Conservation (phyloP, 768 basidiomycete species). For the Boletus rex-veris region DNA sequence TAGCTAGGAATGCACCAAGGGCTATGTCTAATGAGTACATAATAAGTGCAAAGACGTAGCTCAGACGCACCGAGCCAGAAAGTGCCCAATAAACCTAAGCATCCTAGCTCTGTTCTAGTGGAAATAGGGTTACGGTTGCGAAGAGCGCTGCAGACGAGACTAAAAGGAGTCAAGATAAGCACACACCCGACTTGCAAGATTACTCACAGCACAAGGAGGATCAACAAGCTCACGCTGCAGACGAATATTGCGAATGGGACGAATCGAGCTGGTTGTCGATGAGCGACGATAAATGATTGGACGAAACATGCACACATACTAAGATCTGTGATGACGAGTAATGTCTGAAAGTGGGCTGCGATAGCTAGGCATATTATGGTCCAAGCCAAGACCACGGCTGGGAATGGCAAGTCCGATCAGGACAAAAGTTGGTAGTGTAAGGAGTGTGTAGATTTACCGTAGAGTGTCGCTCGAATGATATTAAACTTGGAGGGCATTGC, state of each 20-base stretch:
- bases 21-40: slow-evolving; percentile 40
- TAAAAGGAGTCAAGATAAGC: slow-evolving; percentile 24
- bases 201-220: slow-evolving; percentile 64
- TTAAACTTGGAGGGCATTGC: slow-evolving; percentile 73
- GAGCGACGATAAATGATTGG: background rate
- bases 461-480: slow-evolving; percentile 62
- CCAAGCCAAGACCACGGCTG: slow-evolving; percentile 68
- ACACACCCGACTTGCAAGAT: background rate
- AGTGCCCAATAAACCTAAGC: slow-evolving; percentile 64
- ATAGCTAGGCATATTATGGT: slow-evolving; percentile 77
- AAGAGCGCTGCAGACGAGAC: slow-evolving; percentile 62
- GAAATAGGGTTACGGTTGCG: slow-evolving; percentile 73
- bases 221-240: slow-evolving; percentile 63
- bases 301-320: slow-evolving; percentile 44
- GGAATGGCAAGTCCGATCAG: background rate
- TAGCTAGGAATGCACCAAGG: slow-evolving; percentile 67
- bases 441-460: slow-evolving; percentile 43
- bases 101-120: slow-evolving; percentile 71
- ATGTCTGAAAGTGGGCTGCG: slow-evolving; percentile 71
- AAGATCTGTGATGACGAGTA: slow-evolving; percentile 73
- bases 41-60: background rate
- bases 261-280: slow-evolving; percentile 61
- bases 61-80: slow-evolving; percentile 71
- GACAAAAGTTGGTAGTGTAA: background rate
- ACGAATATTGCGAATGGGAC: slow-evolving; percentile 85